Percentiles rank a stretch among this genome's conserved stretches.
These are phyloP conservation scores for Aspergillus japonicus DNA, from an alignment of 2,329 filamentous ascomycete genomes.

Conservation along the genomic window DNA sequence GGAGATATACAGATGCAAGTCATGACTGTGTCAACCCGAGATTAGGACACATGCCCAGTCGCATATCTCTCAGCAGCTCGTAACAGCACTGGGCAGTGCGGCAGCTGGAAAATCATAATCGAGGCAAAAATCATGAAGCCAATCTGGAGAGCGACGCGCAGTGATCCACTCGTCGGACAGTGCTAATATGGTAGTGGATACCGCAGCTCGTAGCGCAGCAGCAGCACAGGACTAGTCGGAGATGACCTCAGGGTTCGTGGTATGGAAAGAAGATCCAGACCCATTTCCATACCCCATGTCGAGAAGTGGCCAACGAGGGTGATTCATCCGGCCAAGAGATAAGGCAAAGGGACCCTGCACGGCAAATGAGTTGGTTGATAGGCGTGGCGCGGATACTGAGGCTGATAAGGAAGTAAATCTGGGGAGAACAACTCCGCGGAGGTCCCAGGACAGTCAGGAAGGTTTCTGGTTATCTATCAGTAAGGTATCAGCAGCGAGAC, in stretches of 20 bases:
- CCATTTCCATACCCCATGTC: background rate
- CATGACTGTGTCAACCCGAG: background rate
- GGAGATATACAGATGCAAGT: background rate
- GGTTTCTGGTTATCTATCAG: background rate
- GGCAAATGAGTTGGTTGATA: background rate
- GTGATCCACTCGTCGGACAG: background rate
- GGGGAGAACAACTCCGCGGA: slow-evolving; percentile 5
- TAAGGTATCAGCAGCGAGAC: background rate
- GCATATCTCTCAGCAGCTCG: slow-evolving; percentile 1
- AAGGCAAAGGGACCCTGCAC: slow-evolving; percentile 6
- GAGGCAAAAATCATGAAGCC: background rate
- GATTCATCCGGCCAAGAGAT: background rate
- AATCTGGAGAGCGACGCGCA: background rate
- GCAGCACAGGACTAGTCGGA: background rate
- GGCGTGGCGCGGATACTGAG: slow-evolving; percentile 4
- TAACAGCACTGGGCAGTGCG: background rate
- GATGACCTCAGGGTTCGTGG: slow-evolving; percentile 10
- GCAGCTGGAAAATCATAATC: slow-evolving; percentile 1
- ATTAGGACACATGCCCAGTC: background rate
- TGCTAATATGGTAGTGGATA: slow-evolving; percentile 4
- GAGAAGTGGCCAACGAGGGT: background rate
- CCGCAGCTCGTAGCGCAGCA: slow-evolving; percentile 1
- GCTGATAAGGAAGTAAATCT: slow-evolving; percentile 3
- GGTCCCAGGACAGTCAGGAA: background rate
- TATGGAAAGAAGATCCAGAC: slow-evolving; percentile 1